These are phyloP conservation scores for Anisodus tanguticus DNA, from an alignment of 257 asterid genomes.

Conservation along the genomic window DNA sequence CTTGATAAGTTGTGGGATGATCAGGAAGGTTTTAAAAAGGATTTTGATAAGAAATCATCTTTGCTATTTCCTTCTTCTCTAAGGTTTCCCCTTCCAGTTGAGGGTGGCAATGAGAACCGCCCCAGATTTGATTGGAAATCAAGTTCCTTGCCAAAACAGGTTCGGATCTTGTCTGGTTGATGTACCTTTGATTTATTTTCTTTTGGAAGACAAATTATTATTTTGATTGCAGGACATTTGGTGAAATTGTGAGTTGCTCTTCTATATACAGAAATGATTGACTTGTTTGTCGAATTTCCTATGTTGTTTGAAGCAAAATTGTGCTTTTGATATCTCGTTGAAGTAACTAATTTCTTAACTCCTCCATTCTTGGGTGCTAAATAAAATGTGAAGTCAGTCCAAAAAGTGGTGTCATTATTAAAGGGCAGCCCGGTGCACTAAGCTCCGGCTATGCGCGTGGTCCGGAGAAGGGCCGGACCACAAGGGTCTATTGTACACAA, in stretches of 20 bases:
- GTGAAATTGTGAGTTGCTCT: slow-evolving; percentile 1
- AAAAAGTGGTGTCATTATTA: not conserved
- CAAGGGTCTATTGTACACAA: no score
- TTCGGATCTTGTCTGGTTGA: slow-evolving; percentile 35
- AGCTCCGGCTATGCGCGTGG: no score
- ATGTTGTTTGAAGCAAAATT: slow-evolving; percentile 2
- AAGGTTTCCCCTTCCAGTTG: slow-evolving; percentile 73
- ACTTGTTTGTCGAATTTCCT: not conserved
- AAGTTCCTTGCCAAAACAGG: slow-evolving; percentile 70
- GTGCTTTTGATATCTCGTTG: not conserved
- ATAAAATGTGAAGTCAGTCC: slow-evolving; percentile 14
- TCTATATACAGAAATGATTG: not conserved
- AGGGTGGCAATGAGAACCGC: slow-evolving; percentile 59
- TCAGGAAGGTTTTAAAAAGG: slow-evolving; percentile 66
- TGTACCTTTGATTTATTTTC: not conserved
- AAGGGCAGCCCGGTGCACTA: no score
- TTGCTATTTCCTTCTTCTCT: slow-evolving; percentile 59
- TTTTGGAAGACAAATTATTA: not conserved
- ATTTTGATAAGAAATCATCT: slow-evolving; percentile 61
- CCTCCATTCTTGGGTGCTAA: slow-evolving; percentile 10
- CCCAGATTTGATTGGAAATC: slow-evolving; percentile 80
- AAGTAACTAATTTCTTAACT: not conserved
- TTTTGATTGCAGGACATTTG: not conserved
- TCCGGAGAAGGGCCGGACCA: no score
- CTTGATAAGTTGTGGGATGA: slow-evolving; percentile 78